phyloP scores from a whole-genome alignment of 192 early-diverging fungal species.

The Coemansia sp. region DNA sequence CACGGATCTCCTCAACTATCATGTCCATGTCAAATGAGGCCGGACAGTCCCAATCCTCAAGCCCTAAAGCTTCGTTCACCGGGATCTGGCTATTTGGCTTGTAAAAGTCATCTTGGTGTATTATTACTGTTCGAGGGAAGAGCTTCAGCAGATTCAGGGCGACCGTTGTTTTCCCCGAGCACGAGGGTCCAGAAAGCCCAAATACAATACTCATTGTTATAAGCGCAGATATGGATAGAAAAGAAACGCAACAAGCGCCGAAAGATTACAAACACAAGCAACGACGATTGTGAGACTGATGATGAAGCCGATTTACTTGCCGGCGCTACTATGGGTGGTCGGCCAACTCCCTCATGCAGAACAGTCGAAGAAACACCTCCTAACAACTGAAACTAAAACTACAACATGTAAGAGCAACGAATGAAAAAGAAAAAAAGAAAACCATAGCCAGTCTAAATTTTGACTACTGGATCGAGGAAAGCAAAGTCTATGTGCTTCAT shows the following conservation, averaged over 20 bases:
- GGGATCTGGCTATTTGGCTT: conserved; percentile 69
- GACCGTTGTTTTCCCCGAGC: conserved; percentile 72
- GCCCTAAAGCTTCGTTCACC: conserved; percentile 54
- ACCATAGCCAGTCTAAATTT: conserved; percentile 3
- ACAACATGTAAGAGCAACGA: no score
- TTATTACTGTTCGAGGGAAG: conserved; percentile 59
- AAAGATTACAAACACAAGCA: not conserved
- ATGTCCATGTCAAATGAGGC: conserved; percentile 63
- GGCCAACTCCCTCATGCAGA: no score
- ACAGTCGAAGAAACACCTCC: no score
- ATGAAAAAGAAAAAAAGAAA: not conserved
- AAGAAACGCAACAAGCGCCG: not conserved
- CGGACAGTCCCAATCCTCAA: conserved; percentile 81
- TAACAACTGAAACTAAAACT: no score
- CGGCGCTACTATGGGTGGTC: no score
- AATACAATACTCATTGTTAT: conserved; percentile 16
- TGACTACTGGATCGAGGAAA: conserved; percentile 30
- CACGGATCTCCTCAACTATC: conserved; percentile 17
- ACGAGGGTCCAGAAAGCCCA: conserved; percentile 65
- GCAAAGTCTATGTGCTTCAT: conserved; percentile 33
- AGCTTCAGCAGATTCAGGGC: conserved; percentile 59
- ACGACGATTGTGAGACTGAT: no score
- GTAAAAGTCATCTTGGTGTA: conserved; percentile 81
- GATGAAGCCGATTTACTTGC: no score
- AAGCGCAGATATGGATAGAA: not conserved